Evolutionary conservation across 345 rosid species (phyloP), one percentile per base, ranked within the genome.

Genomic region (thale cress (Arabidopsis thaliana)): DNA sequence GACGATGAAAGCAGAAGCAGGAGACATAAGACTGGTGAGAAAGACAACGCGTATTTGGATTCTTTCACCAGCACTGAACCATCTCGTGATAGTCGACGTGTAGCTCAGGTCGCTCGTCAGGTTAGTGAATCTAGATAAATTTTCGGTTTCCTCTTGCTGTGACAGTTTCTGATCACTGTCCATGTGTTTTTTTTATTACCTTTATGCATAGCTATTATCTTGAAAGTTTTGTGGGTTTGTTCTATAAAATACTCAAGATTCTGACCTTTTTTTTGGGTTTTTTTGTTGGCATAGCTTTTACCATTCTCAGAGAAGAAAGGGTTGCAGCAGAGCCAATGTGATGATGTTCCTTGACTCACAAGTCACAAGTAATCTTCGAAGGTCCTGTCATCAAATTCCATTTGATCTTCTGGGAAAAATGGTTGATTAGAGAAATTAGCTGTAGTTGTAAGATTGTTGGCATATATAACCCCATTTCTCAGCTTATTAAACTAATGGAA

Each of bases 51-150:
- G 74, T 63, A 69, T 72, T 12, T 76, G 80, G 87, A 88, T 53
- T 76, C 82, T 6, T 78, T 75, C 46, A 78, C 80, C 41, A 45
- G 67, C n/a, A 58, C 82, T 52, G 89, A 86, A 81, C 80, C 93
- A 69, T 67, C 86, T 72, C 73, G 82, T 55, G 86, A 81, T 72
- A 79, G 73, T 72, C 75, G 84, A 32, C 73, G 81, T 50, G 77
- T 78, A n/a, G 77, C 73, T n/a, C 89, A 85, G 72, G 85, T 87
- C 61, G 92, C 91, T 80, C 85, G 82, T 62, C 88, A 90, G 97
- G 98, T 89, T 76, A 61, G 86, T 79, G 13, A 76, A 44, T 58
- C 51, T 44, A 52, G 1, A 50, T 1, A 58, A 60, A 7, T 16
- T 23, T 62, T 40, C 11, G 13, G 8, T 45, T 65, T 42, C 45